Percentiles rank a stretch among this genome's conserved stretches.
Evolutionary conservation across 2,329 filamentous ascomycete genomes (phyloP).

Genomic region (Diaporthe helianthi): DNA sequence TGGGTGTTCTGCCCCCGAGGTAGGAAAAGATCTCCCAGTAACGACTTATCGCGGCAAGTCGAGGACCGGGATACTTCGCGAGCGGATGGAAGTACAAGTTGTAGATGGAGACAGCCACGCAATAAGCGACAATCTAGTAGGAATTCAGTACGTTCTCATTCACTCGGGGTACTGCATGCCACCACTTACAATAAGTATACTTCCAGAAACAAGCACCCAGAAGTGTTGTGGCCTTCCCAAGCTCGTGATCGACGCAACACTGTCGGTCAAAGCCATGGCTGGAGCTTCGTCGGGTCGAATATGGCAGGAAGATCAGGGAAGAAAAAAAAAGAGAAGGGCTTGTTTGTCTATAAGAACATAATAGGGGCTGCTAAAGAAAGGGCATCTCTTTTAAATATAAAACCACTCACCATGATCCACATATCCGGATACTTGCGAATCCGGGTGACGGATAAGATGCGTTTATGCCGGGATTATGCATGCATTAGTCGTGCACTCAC

Average conservation of each 20-base stretch:
- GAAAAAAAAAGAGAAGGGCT: no score
- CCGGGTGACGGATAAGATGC: no score
- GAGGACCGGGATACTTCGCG: constrained; percentile 7
- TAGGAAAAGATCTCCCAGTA: constrained; percentile 34
- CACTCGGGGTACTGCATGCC: neutral
- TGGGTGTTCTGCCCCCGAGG: constrained; percentile 35
- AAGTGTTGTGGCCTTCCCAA: neutral
- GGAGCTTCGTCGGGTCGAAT: no score
- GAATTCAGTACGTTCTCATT: neutral
- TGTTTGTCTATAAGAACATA: no score
- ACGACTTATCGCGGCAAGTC: constrained; percentile 24
- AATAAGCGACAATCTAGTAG: neutral
- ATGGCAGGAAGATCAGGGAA: no score
- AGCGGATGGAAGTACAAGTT: constrained; percentile 13
- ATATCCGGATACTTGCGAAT: no score
- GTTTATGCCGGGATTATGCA: no score
- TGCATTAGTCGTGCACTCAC: no score
- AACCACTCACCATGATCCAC: no score
- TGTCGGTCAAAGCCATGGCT: neutral
- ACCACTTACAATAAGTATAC: neutral
- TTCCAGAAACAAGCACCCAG: neutral
- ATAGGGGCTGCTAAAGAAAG: no score
- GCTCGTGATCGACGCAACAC: neutral
- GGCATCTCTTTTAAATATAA: no score
- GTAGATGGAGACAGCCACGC: neutral